These are phyloP conservation scores for Eryngium alpinum DNA, from an alignment of 140 eudicot species.

Conservation along the genomic window DNA sequence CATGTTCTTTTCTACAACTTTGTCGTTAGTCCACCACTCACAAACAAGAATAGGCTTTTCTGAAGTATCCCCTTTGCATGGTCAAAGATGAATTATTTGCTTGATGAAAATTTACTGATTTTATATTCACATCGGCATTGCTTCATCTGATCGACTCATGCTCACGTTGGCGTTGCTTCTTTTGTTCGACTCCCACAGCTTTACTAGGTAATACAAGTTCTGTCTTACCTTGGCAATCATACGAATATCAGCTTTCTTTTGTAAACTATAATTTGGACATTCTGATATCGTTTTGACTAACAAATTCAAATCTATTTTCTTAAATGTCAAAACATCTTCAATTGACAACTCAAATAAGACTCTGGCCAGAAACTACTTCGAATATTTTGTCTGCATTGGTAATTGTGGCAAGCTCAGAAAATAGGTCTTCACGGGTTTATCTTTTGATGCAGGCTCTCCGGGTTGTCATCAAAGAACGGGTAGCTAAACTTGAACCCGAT, in stretches of 20 bases:
- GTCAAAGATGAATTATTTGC: conserved; percentile 70
- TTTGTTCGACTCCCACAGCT: conserved; percentile 31
- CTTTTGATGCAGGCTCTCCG: conserved; percentile 37
- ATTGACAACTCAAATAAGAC: conserved; percentile 72
- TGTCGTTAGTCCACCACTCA: conserved; percentile 57
- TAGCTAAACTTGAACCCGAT: conserved; percentile 40
- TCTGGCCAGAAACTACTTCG: conserved; percentile 51
- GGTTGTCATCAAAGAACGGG: conserved; percentile 51
- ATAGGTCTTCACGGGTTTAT: conserved; percentile 39
- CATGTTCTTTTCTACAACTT: conserved; percentile 29
- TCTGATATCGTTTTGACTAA: conserved; percentile 26
- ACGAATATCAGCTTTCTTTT: conserved; percentile 25
- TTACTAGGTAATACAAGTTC: conserved; percentile 25
- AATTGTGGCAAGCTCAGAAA: conserved; percentile 65
- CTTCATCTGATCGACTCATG: no score
- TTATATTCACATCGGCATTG: conserved; percentile 34
- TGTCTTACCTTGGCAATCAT: conserved; percentile 30
- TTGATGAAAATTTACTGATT: conserved; percentile 27
- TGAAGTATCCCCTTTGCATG: conserved; percentile 40
- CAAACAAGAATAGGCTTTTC: conserved; percentile 32
- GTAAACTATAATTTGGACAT: conserved; percentile 8
- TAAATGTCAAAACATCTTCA: conserved; percentile 32
- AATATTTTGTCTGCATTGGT: conserved; percentile 50
- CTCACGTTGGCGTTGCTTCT: conserved; percentile 33
- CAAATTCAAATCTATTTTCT: conserved; percentile 31